Conservation (phyloP, 345 rosid genomes). For the Hevea brasiliensis region DNA sequence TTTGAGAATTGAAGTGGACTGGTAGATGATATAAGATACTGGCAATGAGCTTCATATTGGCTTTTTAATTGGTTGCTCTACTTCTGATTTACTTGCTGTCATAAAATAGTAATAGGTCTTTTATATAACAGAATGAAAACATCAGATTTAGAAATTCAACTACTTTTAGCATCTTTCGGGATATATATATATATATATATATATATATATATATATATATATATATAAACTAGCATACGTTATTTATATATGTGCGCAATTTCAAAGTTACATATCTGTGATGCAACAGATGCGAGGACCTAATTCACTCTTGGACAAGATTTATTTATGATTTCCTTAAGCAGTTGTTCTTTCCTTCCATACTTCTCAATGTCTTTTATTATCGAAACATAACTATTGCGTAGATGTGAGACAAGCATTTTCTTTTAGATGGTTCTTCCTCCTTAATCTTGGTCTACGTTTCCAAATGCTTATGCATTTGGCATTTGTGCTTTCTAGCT, state of each 20-base stretch:
- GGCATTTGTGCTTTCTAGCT: neutral
- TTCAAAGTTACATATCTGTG: too few species aligned
- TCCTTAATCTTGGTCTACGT: neutral
- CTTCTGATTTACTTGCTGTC: neutral
- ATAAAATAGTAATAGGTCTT: neutral
- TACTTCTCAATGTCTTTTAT: neutral
- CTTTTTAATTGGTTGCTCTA: neutral
- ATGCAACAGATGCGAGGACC: neutral
- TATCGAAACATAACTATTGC: neutral
- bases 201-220: too few species aligned
- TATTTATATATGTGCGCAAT: too few species aligned
- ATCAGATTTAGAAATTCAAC: neutral
- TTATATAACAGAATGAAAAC: neutral
- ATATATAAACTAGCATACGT: too few species aligned
- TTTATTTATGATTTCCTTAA: neutral
- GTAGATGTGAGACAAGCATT: neutral
- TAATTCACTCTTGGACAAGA: neutral
- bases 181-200: too few species aligned
- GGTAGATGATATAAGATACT: neutral
- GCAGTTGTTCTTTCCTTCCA: neutral
- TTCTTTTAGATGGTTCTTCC: neutral
- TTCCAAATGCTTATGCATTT: neutral
- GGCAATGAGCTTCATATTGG: neutral
- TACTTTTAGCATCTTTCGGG: neutral
- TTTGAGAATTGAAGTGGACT: slow-evolving; percentile 12